phyloP scores from a whole-genome alignment of 345 rosid species.

The Arabidopsis suecica region DNA sequence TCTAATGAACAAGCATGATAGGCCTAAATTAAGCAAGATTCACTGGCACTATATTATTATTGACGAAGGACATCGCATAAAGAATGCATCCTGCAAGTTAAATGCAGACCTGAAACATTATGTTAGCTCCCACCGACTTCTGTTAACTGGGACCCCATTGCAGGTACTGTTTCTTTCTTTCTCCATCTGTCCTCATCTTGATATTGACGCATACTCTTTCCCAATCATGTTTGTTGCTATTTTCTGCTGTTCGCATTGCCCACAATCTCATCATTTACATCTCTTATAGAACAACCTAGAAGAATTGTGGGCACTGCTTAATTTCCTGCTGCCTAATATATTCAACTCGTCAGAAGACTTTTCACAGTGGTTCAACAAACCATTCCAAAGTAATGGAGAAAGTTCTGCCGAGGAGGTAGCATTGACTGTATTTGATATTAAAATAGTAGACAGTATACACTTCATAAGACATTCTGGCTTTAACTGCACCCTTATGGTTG shows the following conservation, averaged over 20 bases:
- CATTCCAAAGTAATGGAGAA: conserved; percentile 89
- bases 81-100: conserved; percentile 96
- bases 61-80: conserved; percentile 96
- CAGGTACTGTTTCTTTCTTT: conserved; percentile 56
- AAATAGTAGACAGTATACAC: conserved; percentile 5
- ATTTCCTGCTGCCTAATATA: conserved; percentile 90
- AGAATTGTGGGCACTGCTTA: conserved; percentile 91
- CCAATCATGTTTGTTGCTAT: conserved; percentile 8
- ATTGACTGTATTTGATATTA: conserved; percentile 26
- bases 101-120: conserved; percentile 87
- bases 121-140: conserved; percentile 78
- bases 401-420: conserved; percentile 81
- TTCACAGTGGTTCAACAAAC: conserved; percentile 98
- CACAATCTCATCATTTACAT: conserved; percentile 25
- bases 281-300: conserved; percentile 79
- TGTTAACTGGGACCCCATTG: conserved; percentile 86
- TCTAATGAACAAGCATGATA: conserved; percentile 94
- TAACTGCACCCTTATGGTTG: conserved; percentile 4
- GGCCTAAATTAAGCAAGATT: conserved; percentile 79
- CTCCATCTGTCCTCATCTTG: conserved; percentile 3
- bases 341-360: conserved; percentile 95
- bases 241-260: conserved; percentile 21
- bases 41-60: conserved; percentile 92
- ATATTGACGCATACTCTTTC: background rate
- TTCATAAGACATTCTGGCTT: conserved; percentile 27